Percentiles rank a stretch among this genome's conserved stretches.
Conservation (phyloP, 2,329 filamentous ascomycete species). For the Ascochyta viciae-villosae region DNA sequence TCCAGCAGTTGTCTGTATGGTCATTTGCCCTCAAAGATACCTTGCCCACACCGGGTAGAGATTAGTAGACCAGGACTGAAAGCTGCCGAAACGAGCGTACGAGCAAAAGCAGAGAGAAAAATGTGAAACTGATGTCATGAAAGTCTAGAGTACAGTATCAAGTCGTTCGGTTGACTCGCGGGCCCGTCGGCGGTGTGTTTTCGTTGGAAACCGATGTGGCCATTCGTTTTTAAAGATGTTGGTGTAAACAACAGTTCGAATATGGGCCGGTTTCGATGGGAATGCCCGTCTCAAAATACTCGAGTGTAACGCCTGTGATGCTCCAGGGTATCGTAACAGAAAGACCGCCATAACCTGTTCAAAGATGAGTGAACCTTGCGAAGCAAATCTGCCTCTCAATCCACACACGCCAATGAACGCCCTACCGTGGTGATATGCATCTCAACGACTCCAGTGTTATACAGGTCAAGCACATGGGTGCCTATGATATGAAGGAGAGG, state of each 20-base stretch:
- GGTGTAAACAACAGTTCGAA: conserved; percentile 20
- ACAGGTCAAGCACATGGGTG: background rate
- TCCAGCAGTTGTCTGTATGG: conserved; percentile 11
- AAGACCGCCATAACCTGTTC: conserved; percentile 17
- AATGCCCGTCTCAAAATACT: conserved; percentile 19
- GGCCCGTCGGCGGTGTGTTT: background rate
- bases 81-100: conserved; percentile 4
- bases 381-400: conserved; percentile 24
- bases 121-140: conserved; percentile 25
- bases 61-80: conserved; percentile 20
- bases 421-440: conserved; percentile 12
- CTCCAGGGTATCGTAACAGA: conserved; percentile 12
- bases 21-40: conserved; percentile 6
- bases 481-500: background rate
- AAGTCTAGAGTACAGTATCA: conserved; percentile 30
- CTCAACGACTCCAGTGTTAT: background rate
- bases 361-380: conserved; percentile 23
- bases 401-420: conserved; percentile 14
- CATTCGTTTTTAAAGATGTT: conserved; percentile 19
- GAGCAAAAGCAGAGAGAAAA: conserved; percentile 18
- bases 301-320: conserved; percentile 15
- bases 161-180: conserved; percentile 7
- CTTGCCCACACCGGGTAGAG: conserved; percentile 38
- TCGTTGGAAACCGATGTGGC: conserved; percentile 4
- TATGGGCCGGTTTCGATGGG: conserved; percentile 7